Evolutionary conservation across 1,284 basidiomycete genomes (phyloP), one percentile per base, ranked within the genome.

Genomic region (Microbotryomycetes sp.): DNA sequence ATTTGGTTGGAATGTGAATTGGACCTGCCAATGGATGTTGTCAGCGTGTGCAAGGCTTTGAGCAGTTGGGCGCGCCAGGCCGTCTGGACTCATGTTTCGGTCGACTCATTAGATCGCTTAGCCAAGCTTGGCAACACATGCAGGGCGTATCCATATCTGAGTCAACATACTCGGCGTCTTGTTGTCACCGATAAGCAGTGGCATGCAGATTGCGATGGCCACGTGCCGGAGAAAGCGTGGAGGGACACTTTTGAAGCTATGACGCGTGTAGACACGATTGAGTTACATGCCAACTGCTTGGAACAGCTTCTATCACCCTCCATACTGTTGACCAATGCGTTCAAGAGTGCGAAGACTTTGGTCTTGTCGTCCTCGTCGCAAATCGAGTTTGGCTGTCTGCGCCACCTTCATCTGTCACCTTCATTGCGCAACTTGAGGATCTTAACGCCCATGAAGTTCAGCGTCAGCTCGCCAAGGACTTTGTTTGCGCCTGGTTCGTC

Each of bases 291-390:
- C 22, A 36, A 22, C 31, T 19, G 23, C 19, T n/a, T n/a, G 28
- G 32, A 22, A 31, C n/a, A 30, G 14, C n/a, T n/a, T n/a, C n/a
- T n/a, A n/a, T n/a, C n/a, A n/a, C n/a, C n/a, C n/a, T n/a, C n/a
- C n/a, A n/a, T n/a, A n/a, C n/a, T n/a, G n/a, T n/a, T n/a, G n/a
- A n/a, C n/a, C n/a, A n/a, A n/a, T n/a, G n/a, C n/a, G n/a, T 52
- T 58, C n/a, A 4, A 56, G 16, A 50, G 49, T 14, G 56, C 56
- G 6, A 49, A 19, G 30, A 50, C 49, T 7, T 49, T 58, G 48
- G 22, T 12, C 4, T 19, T 58, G 22, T 23, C 47, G n/a, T 58
- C 56, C 26, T n/a, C 31, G 7, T 30, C 36, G 2, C 32, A 30
- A 4, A 52, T 58, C 26, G 31, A 22, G 22, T 48, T 42, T 26